Base-by-base conservation (phyloP, 2,329 filamentous ascomycete species). In the Podosphaera fusca region DNA sequence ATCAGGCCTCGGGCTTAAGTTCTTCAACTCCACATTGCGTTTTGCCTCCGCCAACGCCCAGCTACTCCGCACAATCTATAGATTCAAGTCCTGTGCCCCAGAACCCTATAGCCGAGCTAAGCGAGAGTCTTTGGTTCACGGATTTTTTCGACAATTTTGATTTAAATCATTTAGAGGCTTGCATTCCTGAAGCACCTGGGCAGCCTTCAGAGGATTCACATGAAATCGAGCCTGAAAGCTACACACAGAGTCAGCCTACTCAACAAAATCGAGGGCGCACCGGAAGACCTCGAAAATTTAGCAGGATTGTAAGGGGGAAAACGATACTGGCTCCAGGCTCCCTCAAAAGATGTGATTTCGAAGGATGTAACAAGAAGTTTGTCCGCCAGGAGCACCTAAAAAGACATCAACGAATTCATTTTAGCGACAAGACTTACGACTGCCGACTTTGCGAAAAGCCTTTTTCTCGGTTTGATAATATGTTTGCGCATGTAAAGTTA, bases 301-400 rank as follows among this genome's bases (percentile, higher is more conserved):
- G n/a, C 4, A 45, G 6, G 2, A 10, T 55, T 34, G 6, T 55
- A 7, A 40, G 38, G 10, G 30, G 36, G 14, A 61, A 59, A 21
- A 58, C 61, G 9, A 31, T 45, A 33, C 46, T 21, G 2, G 12
- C 38, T 21, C 42, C 51, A 46, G 6, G 21, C 14, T n/a, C 52
- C 14, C 31, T 14, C 38, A 69, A 71, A 61, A 66, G 68, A 60
- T 70, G 72, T 65, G 67, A 68, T 46, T 67, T 70, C 52, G 67
- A 68, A 1, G 70, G 69, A 6, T 74, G 72, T 61, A 68, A 68
- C 57, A 70, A 69, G 6, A 69, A 69, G 4, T 75, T 75, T 63
- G 72, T 73, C 65, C 64, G 73, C 53, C 71, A 73, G 59, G 73
- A 75, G 60, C 73, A 75, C 58, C 64, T 74, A 21, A 73, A 74